Evolutionary conservation across 2,329 filamentous ascomycete genomes (phyloP), one percentile per base, ranked within the genome.

Genomic region (Teratosphaeria zuluensis): DNA sequence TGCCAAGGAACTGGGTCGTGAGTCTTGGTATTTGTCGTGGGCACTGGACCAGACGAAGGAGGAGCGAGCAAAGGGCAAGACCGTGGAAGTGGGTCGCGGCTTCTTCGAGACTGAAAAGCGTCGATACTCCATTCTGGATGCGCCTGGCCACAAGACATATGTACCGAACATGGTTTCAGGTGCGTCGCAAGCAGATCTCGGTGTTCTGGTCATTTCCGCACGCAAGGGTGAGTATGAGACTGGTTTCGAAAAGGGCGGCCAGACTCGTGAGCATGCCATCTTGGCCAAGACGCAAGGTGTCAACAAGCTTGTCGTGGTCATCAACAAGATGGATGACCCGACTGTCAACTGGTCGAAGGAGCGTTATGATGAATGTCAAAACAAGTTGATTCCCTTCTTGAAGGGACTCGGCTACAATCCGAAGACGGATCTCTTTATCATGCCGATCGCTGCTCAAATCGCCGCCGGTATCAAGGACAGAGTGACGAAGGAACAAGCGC

Each of bases 1-100:
- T 70, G 92, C 94, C 55, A 97, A 96, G 80, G 94, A 97, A 11
- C 82, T 94, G 64, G 94, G 94, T 56, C 89, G 92, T 78, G 94
- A 97, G 78, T 95, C 92, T 3, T 99, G 94, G 94, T 99, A 97
- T 74, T 82, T 99, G 24, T 99, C 94, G 51, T 99, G 95, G 94
- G 95, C 92, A 62, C 83, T 99, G 68, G 94, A 99, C 81, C 75
- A 97, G 74, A 99, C 91, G 66, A 96, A 92, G 76, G 95, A 99
- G 75, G 94, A 99, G 74, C 85, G 95, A 70, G 80, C 89, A 56
- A 95, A 97, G 81, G 94, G 94, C 66, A 99, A 97, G 81, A 99
- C 94, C 5, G 92, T 99, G 64, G 94, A 99, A 76, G 92, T 97
- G 65, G 94, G 94, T 30, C 85, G 92, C 71, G 94, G 90, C 12